phyloP scores from a whole-genome alignment of 2,329 filamentous ascomycete species.

The Penicillium sp. region DNA sequence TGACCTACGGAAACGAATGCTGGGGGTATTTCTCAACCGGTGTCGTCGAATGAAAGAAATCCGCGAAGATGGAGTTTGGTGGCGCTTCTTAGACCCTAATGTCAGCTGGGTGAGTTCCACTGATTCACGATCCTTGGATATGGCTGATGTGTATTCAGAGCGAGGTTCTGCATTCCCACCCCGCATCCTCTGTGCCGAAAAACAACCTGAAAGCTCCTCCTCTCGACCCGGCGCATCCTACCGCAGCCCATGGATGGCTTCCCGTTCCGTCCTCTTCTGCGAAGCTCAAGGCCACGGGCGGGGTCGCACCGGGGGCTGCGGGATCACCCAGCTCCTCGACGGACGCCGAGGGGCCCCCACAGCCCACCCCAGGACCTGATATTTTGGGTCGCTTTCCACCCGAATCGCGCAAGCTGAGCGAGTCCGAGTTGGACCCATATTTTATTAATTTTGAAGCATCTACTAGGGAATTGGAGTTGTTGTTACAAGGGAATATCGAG shows the following conservation, averaged over 20 bases:
- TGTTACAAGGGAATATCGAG: constrained; percentile 89
- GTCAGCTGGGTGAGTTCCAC: constrained; percentile 77
- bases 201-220: constrained; percentile 93
- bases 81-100: constrained; percentile 95
- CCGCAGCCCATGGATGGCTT: constrained; percentile 76
- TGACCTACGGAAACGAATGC: constrained; percentile 91
- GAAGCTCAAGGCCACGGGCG: constrained; percentile 61
- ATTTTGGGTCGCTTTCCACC: constrained; percentile 76
- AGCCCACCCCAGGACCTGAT: constrained; percentile 56
- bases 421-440: constrained; percentile 90
- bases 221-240: constrained; percentile 86
- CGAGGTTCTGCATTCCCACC: constrained; percentile 90
- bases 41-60: constrained; percentile 91
- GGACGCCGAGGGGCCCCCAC: constrained; percentile 50
- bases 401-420: constrained; percentile 66
- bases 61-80: constrained; percentile 89
- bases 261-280: constrained; percentile 80
- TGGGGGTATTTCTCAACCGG: constrained; percentile 89
- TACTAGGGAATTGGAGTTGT: constrained; percentile 81
- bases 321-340: constrained; percentile 41
- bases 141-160: constrained; percentile 51
- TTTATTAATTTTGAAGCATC: constrained; percentile 90
- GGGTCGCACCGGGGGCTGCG: constrained; percentile 40
- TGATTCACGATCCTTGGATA: neutral
- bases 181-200: constrained; percentile 85